phyloP scores from a whole-genome alignment of 768 basidiomycete species.

The Podaxis mareebaensis region DNA sequence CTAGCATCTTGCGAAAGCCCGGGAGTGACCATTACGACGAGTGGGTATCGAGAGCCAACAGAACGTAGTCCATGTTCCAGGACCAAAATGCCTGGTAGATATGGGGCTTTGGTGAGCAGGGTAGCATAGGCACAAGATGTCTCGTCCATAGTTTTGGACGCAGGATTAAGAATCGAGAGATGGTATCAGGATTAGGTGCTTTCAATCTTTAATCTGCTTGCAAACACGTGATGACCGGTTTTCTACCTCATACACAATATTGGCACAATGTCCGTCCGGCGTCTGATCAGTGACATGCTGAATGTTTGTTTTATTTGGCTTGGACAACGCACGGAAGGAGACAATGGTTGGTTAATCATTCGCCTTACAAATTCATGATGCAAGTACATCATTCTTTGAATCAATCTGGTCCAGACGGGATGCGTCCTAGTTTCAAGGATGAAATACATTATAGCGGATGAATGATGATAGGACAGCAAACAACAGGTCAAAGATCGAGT shows the following conservation, averaged over 20 bases:
- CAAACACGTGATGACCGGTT: neutral
- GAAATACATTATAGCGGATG: conserved; percentile 14
- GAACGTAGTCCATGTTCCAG: conserved; percentile 54
- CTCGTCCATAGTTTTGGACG: conserved; percentile 26
- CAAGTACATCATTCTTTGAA: neutral
- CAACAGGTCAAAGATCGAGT: conserved; percentile 1
- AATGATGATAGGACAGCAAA: conserved; percentile 8
- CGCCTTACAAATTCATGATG: neutral
- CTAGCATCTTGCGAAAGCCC: conserved; percentile 51
- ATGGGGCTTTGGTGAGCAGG: conserved; percentile 72
- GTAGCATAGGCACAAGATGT: conserved; percentile 65
- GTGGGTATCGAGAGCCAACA: conserved; percentile 66
- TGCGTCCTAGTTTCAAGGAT: conserved; percentile 2
- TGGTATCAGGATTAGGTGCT: neutral
- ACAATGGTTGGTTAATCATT: neutral
- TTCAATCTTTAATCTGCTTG: neutral
- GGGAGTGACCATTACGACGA: conserved; percentile 77
- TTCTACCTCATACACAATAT: neutral
- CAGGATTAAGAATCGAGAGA: neutral
- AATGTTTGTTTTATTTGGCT: neutral
- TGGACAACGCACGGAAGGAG: neutral
- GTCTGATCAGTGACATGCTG: neutral
- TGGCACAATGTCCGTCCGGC: neutral
- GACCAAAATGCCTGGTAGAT: conserved; percentile 64
- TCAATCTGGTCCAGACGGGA: neutral